phyloP scores from a whole-genome alignment of 768 basidiomycete species.

The Kwoniella sp. region DNA sequence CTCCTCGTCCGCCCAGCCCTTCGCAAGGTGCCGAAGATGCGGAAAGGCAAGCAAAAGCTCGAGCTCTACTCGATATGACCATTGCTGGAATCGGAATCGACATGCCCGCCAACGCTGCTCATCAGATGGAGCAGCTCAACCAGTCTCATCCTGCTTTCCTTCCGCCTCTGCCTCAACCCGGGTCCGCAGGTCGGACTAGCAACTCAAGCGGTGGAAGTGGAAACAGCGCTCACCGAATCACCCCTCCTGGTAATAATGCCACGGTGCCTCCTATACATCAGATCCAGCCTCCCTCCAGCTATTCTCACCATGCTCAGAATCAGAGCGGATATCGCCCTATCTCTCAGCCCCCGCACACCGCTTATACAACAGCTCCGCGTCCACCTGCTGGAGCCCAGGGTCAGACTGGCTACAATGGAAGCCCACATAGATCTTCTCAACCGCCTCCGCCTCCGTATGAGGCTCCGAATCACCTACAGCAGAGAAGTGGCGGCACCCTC shows the following conservation, averaged over 20 bases:
- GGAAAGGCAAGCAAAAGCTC: constrained; percentile 33
- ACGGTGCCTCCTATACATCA: constrained; percentile 12
- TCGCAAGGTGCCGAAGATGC: constrained; percentile 15
- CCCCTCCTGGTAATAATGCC: background rate
- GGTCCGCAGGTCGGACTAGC: constrained; percentile 6
- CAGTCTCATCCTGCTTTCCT: constrained; percentile 5
- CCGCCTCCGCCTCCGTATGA: constrained; percentile 11
- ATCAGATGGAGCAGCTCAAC: constrained; percentile 1
- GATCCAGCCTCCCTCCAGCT: constrained; percentile 5
- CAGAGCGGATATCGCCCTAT: constrained; percentile 10
- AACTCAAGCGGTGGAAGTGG: background rate
- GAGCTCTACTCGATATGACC: constrained; percentile 44
- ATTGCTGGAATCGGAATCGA: constrained; percentile 38
- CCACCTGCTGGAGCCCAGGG: background rate
- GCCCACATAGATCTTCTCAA: constrained; percentile 11
- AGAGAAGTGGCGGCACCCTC: background rate
- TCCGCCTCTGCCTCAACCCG: constrained; percentile 15
- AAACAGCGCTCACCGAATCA: background rate
- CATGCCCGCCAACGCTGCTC: constrained; percentile 8
- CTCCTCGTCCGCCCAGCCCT: constrained; percentile 30
- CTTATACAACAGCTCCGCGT: background rate
- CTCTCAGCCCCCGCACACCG: constrained; percentile 8
- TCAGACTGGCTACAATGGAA: constrained; percentile 2
- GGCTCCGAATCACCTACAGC: background rate
- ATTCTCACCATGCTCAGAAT: constrained; percentile 4